Evolutionary conservation across 257 asterid species (phyloP).

Genomic region (Knoxia roxburghii): DNA sequence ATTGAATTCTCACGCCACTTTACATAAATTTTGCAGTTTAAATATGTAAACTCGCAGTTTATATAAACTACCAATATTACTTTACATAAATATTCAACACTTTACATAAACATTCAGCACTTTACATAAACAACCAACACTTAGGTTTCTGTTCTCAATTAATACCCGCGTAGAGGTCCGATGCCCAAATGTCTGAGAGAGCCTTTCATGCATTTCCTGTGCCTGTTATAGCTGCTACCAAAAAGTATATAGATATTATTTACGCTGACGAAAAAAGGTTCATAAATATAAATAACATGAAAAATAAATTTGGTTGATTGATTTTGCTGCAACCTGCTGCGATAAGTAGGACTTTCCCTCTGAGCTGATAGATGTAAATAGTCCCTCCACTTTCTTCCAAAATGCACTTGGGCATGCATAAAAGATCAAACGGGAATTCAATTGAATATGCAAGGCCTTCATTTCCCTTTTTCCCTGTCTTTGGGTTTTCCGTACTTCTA

Average conservation of each 20-base stretch:
- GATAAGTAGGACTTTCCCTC: constrained; percentile 58
- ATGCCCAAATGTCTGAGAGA: constrained; percentile 34
- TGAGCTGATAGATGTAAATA: constrained; percentile 55
- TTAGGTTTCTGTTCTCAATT: background rate
- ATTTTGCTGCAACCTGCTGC: constrained; percentile 48
- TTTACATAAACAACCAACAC: no score
- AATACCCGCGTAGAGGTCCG: constrained; percentile 35
- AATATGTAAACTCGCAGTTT: no score
- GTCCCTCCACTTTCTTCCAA: constrained; percentile 75
- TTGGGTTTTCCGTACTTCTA: no score
- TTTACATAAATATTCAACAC: no score
- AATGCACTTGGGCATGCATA: constrained; percentile 67
- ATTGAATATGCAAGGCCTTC: no score
- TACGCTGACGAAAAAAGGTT: constrained; percentile 1
- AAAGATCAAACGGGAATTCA: no score
- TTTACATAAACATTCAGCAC: no score
- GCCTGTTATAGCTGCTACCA: constrained; percentile 55
- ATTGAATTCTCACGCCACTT: no score
- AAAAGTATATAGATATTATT: constrained; percentile 12
- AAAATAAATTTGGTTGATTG: constrained; percentile 10
- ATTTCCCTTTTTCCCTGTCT: no score
- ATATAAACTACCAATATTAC: no score
- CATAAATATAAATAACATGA: constrained; percentile 3
- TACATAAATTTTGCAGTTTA: no score
- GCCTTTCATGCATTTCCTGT: constrained; percentile 44